Evolutionary conservation across 2,329 filamentous ascomycete genomes (phyloP).

Genomic region (Nannizzia gypsea): DNA sequence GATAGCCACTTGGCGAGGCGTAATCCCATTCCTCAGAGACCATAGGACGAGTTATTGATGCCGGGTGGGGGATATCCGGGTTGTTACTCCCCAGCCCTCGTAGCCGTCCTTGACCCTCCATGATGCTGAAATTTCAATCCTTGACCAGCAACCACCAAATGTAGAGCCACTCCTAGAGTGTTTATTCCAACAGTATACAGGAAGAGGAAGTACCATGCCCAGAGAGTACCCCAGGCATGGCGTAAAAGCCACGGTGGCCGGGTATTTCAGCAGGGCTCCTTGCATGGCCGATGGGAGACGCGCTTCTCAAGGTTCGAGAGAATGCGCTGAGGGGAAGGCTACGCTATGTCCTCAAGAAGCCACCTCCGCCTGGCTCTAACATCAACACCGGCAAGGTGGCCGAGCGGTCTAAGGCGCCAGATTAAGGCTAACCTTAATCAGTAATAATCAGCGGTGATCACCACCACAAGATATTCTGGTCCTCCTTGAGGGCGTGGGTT

Average conservation of each 20-base stretch:
- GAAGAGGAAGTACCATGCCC: neutral
- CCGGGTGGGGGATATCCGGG: slow-evolving; percentile 12
- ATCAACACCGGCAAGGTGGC: slow-evolving; percentile 2
- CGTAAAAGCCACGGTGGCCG: neutral
- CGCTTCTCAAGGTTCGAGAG: neutral
- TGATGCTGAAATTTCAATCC: neutral
- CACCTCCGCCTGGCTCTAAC: neutral
- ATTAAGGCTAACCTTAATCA: neutral
- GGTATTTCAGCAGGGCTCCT: neutral
- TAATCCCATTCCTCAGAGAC: slow-evolving; percentile 11
- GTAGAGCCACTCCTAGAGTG: neutral
- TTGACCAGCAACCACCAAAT: neutral
- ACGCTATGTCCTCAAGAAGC: neutral
- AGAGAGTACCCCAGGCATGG: neutral
- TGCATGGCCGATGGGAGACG: neutral
- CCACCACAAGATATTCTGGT: slow-evolving; percentile 1
- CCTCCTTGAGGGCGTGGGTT: slow-evolving; percentile 1
- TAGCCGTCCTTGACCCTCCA: neutral
- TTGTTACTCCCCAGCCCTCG: slow-evolving; percentile 13
- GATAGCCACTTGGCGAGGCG: slow-evolving; percentile 11
- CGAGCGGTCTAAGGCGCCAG: slow-evolving; percentile 5
- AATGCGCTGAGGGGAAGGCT: neutral
- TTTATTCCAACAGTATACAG: neutral
- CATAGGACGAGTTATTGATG: slow-evolving; percentile 11
- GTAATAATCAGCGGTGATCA: neutral